Percentiles rank a stretch among this genome's conserved stretches.
Evolutionary conservation across 2,329 filamentous ascomycete genomes (phyloP).

Genomic region (Neonectria neomacrospora): DNA sequence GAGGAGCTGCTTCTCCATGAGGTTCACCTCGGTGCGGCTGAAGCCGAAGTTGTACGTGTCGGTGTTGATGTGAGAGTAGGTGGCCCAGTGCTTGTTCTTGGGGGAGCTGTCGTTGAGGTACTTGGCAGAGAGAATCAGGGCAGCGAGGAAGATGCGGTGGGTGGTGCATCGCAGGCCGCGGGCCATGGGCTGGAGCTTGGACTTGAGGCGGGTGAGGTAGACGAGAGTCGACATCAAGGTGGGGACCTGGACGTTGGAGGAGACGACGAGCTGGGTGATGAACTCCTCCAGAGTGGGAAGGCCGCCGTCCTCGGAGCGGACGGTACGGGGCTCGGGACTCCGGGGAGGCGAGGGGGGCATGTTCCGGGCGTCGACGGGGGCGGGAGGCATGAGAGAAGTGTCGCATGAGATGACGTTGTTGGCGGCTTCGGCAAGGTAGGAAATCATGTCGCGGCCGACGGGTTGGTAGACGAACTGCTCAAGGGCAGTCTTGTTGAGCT

Average conservation of each 20-base stretch:
- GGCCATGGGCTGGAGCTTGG: constrained; percentile 89
- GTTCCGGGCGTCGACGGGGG: constrained; percentile 48
- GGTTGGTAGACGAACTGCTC: constrained; percentile 84
- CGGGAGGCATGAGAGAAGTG: constrained; percentile 63
- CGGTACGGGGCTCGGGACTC: constrained; percentile 60
- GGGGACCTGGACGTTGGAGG: constrained; percentile 95
- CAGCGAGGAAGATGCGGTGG: constrained; percentile 95
- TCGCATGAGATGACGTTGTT: constrained; percentile 85
- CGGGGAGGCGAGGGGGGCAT: constrained; percentile 62
- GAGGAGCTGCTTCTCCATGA: constrained; percentile 99
- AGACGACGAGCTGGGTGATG: constrained; percentile 89
- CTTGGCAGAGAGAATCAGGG: constrained; percentile 89
- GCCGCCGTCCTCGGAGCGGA: constrained; percentile 59
- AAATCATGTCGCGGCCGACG: constrained; percentile 80
- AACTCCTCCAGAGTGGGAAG: constrained; percentile 89
- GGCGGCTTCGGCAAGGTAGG: constrained; percentile 79
- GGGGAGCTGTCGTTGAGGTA: constrained; percentile 98
- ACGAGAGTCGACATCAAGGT: constrained; percentile 97
- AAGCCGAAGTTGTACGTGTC: constrained; percentile 81
- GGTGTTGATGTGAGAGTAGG: constrained; percentile 84
- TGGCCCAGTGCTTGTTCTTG: constrained; percentile 99
- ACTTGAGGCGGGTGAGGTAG: constrained; percentile 87
- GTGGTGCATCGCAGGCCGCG: constrained; percentile 97
- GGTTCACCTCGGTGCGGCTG: constrained; percentile 93
- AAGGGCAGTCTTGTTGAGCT: constrained; percentile 78